Percentiles rank a stretch among this genome's conserved stretches.
These are phyloP conservation scores for Stagonosporopsis vannaccii DNA, from an alignment of 2,329 filamentous ascomycete genomes.

Conservation along the genomic window DNA sequence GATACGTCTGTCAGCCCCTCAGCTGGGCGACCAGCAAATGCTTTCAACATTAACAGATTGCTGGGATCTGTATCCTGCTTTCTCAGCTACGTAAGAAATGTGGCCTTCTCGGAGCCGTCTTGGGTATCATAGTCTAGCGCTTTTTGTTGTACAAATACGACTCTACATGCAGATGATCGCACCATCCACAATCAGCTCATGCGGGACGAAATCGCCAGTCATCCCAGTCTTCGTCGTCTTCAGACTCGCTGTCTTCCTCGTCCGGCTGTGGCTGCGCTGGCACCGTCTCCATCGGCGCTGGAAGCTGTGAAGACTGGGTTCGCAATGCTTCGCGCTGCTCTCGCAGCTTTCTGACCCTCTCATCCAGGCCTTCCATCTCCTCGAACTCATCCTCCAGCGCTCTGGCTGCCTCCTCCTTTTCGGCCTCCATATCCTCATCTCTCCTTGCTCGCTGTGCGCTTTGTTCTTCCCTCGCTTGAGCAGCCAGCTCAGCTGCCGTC, in stretches of 20 bases:
- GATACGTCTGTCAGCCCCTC: no score
- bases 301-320: conserved; percentile 23
- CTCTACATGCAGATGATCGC: conserved; percentile 3
- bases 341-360: conserved; percentile 53
- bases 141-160: conserved; percentile 8
- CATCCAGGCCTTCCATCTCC: conserved; percentile 58
- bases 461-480: conserved; percentile 55
- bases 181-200: conserved; percentile 24
- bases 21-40: not conserved
- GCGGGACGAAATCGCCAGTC: conserved; percentile 49
- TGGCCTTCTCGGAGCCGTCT: conserved; percentile 1
- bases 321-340: conserved; percentile 56
- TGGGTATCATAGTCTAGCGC: conserved; percentile 16
- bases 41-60: no score
- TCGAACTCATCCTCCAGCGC: conserved; percentile 58
- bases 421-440: conserved; percentile 57
- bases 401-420: conserved; percentile 57
- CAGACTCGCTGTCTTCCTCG: conserved; percentile 48
- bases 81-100: not conserved
- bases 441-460: conserved; percentile 51
- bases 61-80: not conserved
- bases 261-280: not conserved
- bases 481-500: conserved; percentile 56
- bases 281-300: conserved; percentile 15
- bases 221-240: conserved; percentile 45